Evolutionary conservation across 805 yeast genomes (phyloP).

Genomic region (Candida succiphila): DNA sequence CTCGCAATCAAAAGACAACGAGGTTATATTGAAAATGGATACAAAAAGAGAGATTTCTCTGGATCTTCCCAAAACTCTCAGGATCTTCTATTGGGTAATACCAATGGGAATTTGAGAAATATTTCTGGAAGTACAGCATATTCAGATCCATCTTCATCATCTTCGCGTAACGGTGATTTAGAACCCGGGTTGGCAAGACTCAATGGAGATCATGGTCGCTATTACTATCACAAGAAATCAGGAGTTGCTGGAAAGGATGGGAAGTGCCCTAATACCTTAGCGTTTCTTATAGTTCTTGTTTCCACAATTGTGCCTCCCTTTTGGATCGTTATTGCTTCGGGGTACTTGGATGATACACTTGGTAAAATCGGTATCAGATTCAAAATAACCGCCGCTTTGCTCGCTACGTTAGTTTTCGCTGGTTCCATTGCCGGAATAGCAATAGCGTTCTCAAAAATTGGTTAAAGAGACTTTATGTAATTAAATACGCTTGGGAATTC

Average conservation of each 20-base stretch:
- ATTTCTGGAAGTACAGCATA: not conserved
- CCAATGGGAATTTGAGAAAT: too few relatives aligned
- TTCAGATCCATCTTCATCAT: not conserved
- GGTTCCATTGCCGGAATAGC: not conserved
- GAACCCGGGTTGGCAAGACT: not conserved
- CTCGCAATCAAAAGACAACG: not conserved
- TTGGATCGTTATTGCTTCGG: slow-evolving; percentile 17
- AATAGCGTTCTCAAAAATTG: not conserved
- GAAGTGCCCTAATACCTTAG: slow-evolving; percentile 8
- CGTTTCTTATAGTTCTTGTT: slow-evolving; percentile 9
- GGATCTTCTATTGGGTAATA: too few relatives aligned
- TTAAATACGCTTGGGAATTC: not conserved
- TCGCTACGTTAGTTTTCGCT: slow-evolving; percentile 9
- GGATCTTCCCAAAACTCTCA: not conserved
- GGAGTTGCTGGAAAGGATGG: not conserved
- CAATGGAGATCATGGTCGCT: slow-evolving; percentile 1
- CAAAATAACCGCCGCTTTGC: slow-evolving; percentile 14
- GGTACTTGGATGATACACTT: slow-evolving; percentile 15
- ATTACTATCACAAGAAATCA: slow-evolving; percentile 3
- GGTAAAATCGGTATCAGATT: slow-evolving; percentile 13
- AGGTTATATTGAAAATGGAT: not conserved
- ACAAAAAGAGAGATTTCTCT: not conserved
- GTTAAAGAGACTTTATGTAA: not conserved
- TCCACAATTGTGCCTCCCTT: slow-evolving; percentile 20
- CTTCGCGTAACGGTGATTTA: not conserved